Evolutionary conservation across 305 asterid genomes (phyloP), one percentile per base, ranked within the genome.

Genomic region (Rubia occidens): DNA sequence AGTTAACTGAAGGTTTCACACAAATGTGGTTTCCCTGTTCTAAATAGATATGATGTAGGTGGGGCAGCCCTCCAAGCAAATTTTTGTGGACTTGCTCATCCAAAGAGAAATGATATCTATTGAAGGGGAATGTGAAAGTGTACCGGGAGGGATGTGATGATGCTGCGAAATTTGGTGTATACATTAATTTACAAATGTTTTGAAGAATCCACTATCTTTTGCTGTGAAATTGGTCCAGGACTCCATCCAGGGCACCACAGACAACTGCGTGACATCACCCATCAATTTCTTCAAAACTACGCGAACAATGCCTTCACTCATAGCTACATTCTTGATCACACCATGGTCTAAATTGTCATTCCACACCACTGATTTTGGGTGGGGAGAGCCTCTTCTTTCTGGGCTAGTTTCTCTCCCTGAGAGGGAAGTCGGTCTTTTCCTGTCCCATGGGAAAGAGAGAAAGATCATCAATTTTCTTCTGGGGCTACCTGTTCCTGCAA

Each of bases 401-500:
- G 92, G 97, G 17, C 97, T 92, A 0, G 96, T 87, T 54, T 88
- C 78, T 3, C 78, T 93, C 71, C 98, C 97, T 0, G 95, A 85
- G 77, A 93, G 86, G 79, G 96, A 90, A 69, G 95, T 88, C 39
- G 79, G 85, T 32, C 72, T 93, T 70, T 93, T 93, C 53, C 90
- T 90, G 26, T 89, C 96, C 13, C 90, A 90, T 82, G 97, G 96
- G 0, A 82, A 77, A 11, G 88, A 84, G 67, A 88, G 89, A 83
- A 93, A 79, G 69, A 90, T 83, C 66, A 78, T 90, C 5, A 88
- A 93, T 74, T 96, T 93, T 75, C 92, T 93, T 56, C 84, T 88
- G 32, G 97, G 96, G 35, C 81, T 93, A 91, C 97, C 98, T 35
- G 86, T 88, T 35, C 69, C 94, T 45, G 95, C 97, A 17, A 90